These are phyloP conservation scores for Pythium pyrilobum DNA, from an alignment of 352 stramenopile species.

Conservation along the genomic window DNA sequence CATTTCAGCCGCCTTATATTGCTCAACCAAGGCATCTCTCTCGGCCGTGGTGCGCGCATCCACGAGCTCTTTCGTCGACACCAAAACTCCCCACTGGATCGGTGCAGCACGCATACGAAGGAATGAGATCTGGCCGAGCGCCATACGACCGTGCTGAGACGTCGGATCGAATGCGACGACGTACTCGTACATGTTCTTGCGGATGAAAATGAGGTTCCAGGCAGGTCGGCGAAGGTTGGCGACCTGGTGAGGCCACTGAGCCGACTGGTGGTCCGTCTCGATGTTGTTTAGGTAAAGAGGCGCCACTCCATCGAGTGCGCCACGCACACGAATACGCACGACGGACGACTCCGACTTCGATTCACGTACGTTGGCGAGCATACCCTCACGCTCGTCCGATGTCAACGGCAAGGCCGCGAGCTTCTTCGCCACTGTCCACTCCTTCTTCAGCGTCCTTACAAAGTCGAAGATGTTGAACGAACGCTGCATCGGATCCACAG, in stretches of 20 bases:
- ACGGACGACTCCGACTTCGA: constrained; percentile 35
- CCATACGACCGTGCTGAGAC: constrained; percentile 35
- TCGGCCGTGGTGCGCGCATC: constrained; percentile 35
- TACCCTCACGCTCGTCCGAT: constrained; percentile 39
- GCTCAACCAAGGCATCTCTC: constrained; percentile 29
- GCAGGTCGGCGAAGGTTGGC: constrained; percentile 37
- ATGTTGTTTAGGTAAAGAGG: constrained; percentile 83
- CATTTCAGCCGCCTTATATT: constrained; percentile 21
- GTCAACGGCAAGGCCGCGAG: constrained; percentile 43
- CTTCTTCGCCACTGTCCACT: constrained; percentile 73
- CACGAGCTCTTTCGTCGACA: constrained; percentile 70
- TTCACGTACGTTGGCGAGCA: constrained; percentile 56
- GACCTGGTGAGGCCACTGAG: constrained; percentile 45
- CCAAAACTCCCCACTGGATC: constrained; percentile 68
- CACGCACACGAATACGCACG: constrained; percentile 64
- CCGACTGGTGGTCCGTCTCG: constrained; percentile 53
- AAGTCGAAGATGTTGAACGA: constrained; percentile 93
- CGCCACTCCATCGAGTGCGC: constrained; percentile 43
- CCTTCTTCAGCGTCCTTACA: constrained; percentile 68
- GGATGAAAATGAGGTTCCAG: constrained; percentile 83
- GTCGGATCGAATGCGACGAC: constrained; percentile 68
- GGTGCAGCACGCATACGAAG: constrained; percentile 67
- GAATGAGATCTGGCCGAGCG: constrained; percentile 58
- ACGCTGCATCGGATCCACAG: constrained; percentile 65
- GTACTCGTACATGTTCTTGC: constrained; percentile 87